A percentile compares a stretch with the other conserved stretches of the same genome.
Conservation (phyloP, 345 rosid species). For the Pistacia atlantica region DNA sequence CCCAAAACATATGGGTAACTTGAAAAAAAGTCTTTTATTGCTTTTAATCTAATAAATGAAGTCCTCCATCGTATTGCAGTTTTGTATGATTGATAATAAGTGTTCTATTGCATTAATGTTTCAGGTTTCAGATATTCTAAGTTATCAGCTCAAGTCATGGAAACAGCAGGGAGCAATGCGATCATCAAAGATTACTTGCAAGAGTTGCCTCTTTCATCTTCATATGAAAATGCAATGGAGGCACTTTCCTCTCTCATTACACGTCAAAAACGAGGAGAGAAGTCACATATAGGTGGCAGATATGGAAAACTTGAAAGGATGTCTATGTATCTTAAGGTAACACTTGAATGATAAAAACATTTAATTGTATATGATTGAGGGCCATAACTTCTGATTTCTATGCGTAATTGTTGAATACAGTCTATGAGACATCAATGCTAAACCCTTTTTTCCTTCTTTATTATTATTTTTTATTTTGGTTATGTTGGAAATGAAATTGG, state of each 20-base stretch:
- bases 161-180: slow-evolving; percentile 32
- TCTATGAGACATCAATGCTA: slow-evolving; percentile 10
- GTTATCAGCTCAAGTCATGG: slow-evolving; percentile 40
- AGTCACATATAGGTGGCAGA: slow-evolving; percentile 36
- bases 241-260: slow-evolving; percentile 84
- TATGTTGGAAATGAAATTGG: not conserved
- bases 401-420: not conserved
- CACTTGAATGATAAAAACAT: slow-evolving; percentile 7
- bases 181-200: slow-evolving; percentile 34
- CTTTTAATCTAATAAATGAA: not conserved
- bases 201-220: slow-evolving; percentile 45
- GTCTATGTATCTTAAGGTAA: slow-evolving; percentile 71
- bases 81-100: not conserved
- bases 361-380: slow-evolving; percentile 7
- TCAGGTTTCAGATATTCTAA: slow-evolving; percentile 47
- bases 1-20: not conserved
- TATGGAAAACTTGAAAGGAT: slow-evolving; percentile 71
- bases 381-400: slow-evolving; percentile 3
- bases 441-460: too few species aligned
- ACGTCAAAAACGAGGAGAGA: slow-evolving; percentile 60
- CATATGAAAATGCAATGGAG: slow-evolving; percentile 81
- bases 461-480: not conserved
- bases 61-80: not conserved
- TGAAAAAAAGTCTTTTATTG: not conserved
- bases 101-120: slow-evolving; percentile 27